A percentile compares a stretch with the other conserved stretches of the same genome.
Conservation (phyloP, 2,329 filamentous ascomycete genomes). For the Aspergillus ibericus region DNA sequence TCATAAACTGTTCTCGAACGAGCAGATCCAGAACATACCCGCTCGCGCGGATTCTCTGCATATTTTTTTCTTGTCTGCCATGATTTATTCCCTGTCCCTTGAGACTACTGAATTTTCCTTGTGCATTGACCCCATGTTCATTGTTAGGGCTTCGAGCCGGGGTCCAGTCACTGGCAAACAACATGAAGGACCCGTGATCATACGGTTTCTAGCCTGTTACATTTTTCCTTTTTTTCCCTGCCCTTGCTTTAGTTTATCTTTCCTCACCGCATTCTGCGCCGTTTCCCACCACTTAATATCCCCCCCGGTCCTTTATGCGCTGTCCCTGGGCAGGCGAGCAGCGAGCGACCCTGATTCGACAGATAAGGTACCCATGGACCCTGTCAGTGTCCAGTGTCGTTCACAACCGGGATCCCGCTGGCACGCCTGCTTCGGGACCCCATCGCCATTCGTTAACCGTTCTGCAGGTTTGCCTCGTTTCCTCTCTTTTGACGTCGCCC, state of each 20-base stretch:
- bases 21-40: background rate
- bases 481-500: background rate
- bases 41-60: background rate
- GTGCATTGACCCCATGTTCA: background rate
- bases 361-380: background rate
- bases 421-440: background rate
- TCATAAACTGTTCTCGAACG: background rate
- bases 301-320: background rate
- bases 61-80: background rate
- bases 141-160: background rate
- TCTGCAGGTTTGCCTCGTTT: slow-evolving; percentile 1
- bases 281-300: background rate
- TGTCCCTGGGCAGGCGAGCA: background rate
- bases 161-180: background rate
- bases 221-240: background rate
- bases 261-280: background rate
- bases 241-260: background rate
- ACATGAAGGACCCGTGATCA: background rate
- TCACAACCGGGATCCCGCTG: background rate
- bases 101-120: background rate
- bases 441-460: background rate
- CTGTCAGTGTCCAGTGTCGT: background rate
- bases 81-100: background rate
- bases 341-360: background rate
- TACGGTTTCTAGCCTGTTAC: background rate